Evolutionary conservation across 2,329 filamentous ascomycete species (phyloP).

Genomic region (Sporothrix euskadiensis): DNA sequence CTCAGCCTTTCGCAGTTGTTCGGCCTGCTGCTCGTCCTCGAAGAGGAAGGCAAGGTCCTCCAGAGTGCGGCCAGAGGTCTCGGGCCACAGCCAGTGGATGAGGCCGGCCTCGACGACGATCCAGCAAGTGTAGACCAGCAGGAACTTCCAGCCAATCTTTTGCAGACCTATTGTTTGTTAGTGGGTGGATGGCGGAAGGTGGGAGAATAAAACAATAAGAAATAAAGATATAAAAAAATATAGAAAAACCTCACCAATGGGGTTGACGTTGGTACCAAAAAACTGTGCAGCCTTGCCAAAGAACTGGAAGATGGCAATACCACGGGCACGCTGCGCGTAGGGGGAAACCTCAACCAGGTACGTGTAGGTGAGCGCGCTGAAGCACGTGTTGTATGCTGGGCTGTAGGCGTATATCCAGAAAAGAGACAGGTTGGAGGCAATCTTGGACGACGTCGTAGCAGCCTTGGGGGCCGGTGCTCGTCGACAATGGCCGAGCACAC

Average conservation of each 20-base stretch:
- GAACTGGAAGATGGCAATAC: slow-evolving; percentile 41
- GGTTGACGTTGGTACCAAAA: slow-evolving; percentile 35
- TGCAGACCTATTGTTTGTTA: background rate
- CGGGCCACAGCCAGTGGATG: slow-evolving; percentile 40
- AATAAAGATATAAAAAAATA: background rate
- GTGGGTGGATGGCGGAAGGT: background rate
- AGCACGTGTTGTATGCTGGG: slow-evolving; percentile 64
- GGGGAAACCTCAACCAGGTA: slow-evolving; percentile 41
- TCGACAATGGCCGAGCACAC: slow-evolving; percentile 44
- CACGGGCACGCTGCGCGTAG: slow-evolving; percentile 38
- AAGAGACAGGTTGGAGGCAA: slow-evolving; percentile 45
- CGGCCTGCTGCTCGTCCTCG: slow-evolving; percentile 24
- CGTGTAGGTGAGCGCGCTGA: slow-evolving; percentile 65
- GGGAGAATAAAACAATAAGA: background rate
- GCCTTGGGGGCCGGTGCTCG: slow-evolving; percentile 22
- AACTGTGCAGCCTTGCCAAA: slow-evolving; percentile 18
- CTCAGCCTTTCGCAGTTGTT: slow-evolving; percentile 8
- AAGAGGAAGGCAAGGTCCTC: slow-evolving; percentile 37
- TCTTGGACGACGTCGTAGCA: slow-evolving; percentile 31
- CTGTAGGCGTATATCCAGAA: slow-evolving; percentile 59
- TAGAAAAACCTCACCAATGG: slow-evolving; percentile 33
- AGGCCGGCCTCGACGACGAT: slow-evolving; percentile 40
- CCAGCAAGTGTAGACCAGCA: slow-evolving; percentile 40
- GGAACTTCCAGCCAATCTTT: slow-evolving; percentile 25
- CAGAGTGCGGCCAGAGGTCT: slow-evolving; percentile 37